Base-by-base conservation (phyloP, 2,329 filamentous ascomycete species). In the Verticillium alfalfae region DNA sequence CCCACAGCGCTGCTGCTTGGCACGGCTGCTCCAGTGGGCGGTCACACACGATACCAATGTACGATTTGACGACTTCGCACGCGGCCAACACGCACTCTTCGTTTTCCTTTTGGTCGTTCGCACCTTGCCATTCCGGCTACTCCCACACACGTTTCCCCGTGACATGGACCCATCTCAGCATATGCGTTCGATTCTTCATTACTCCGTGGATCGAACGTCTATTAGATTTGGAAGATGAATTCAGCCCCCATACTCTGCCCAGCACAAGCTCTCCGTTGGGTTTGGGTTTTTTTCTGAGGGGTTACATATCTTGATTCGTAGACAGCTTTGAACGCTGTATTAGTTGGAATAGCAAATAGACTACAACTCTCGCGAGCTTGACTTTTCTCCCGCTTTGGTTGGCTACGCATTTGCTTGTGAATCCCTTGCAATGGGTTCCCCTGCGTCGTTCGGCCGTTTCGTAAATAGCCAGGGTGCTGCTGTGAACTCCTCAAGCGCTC, bases 181-280 rank as follows among this genome's bases (percentile, higher is more conserved):
- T 83, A 82, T 82, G 71, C 80, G 78, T 80, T 80, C 78, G 75
- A 73, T 74, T 69, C 72, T 72, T 73, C 69, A 68, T 76, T 80
- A 75, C 71, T 73, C 80, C 79, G 70, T 82, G 80, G 78, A 78
- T 78, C 75, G 78, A 78, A 80, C 74, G 80, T 78, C 80, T 82
- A 83, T 79, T 77, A 78, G 73, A 76, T 74, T 77, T 83, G 81
- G 81, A 78, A 83, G 76, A 83, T 77, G 64, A 67, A 72, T 64
- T 59, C 45, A 69, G 73, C 78, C 80, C 81, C 77, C 75, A 79
- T 78, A 82, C 80, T 83, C 79, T 82, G 80, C 78, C 72, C 73
- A 66, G 67, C 76, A 78, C 70, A 74, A 64, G 74, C 74, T 70
- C 66, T 52, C 71, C 73, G 74, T 77, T 74, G 76, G 74, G 77